Evolutionary conservation across 179 eudicot genomes (phyloP).

Genomic region (Vitellaria paradoxa): DNA sequence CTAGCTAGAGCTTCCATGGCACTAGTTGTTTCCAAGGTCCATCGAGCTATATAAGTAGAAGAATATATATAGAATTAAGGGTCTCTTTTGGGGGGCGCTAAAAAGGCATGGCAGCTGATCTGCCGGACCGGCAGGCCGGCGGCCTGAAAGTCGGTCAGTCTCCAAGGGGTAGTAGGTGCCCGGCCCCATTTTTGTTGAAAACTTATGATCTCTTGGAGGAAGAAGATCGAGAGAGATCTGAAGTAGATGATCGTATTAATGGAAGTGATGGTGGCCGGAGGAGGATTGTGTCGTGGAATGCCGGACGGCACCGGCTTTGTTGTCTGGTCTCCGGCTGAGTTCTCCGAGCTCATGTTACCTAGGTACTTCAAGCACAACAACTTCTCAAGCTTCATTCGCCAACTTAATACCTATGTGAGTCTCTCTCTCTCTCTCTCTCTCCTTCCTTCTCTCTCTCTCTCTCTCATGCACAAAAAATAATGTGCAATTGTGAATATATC

Average conservation of each 20-base stretch:
- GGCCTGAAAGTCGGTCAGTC: slow-evolving; percentile 11
- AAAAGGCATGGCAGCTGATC: neutral
- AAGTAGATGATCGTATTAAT: neutral
- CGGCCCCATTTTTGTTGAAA: slow-evolving; percentile 36
- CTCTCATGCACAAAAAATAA: no score
- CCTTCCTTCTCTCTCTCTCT: neutral
- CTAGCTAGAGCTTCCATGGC: neutral
- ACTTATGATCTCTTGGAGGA: slow-evolving; percentile 37
- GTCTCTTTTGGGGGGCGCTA: neutral
- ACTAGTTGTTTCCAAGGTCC: neutral
- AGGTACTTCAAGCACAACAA: slow-evolving; percentile 47
- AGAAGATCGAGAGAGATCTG: slow-evolving; percentile 18
- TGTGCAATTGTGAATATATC: no score
- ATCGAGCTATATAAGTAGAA: neutral
- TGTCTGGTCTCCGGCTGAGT: slow-evolving; percentile 42
- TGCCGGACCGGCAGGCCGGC: neutral
- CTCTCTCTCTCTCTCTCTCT: slow-evolving; percentile 8
- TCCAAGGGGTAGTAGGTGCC: slow-evolving; percentile 18
- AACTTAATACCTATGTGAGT: slow-evolving; percentile 46
- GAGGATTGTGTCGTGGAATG: slow-evolving; percentile 38
- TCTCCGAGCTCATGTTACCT: slow-evolving; percentile 38
- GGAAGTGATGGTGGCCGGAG: slow-evolving; percentile 9
- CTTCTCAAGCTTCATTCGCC: slow-evolving; percentile 49
- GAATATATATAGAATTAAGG: slow-evolving; percentile 2
- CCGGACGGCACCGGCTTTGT: slow-evolving; percentile 32